These are phyloP conservation scores for Coniella lustricola DNA, from an alignment of 2,329 filamentous ascomycete genomes.

Conservation along the genomic window DNA sequence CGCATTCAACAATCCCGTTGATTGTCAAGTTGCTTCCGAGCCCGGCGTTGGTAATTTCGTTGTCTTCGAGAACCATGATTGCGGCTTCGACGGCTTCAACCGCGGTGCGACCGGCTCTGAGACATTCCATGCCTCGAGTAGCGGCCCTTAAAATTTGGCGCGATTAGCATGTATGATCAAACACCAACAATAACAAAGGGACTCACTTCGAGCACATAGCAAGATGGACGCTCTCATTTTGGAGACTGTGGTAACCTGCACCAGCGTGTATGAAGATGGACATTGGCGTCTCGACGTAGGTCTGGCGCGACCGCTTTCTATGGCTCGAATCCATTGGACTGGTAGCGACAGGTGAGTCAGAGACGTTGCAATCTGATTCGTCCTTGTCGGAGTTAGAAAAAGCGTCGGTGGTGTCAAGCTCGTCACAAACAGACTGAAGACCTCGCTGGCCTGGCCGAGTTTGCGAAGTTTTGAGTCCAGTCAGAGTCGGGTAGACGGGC, in stretches of 20 bases:
- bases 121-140: constrained; percentile 71
- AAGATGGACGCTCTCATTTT: constrained; percentile 80
- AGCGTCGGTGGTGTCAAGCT: background rate
- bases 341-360: background rate
- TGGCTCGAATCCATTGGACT: background rate
- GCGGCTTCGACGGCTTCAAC: constrained; percentile 87
- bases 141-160: constrained; percentile 57
- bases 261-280: constrained; percentile 95
- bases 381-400: background rate
- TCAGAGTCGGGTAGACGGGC: too few species aligned
- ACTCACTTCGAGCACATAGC: constrained; percentile 82
- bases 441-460: too few species aligned
- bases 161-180: too few species aligned
- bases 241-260: constrained; percentile 83
- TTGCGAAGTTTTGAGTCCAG: too few species aligned
- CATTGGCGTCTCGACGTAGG: background rate
- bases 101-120: constrained; percentile 71
- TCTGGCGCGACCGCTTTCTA: background rate
- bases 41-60: constrained; percentile 92
- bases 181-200: background rate
- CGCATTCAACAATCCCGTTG: constrained; percentile 86
- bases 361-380: too few species aligned
- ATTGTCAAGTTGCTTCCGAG: constrained; percentile 93
- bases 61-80: constrained; percentile 81
- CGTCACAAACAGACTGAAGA: background rate